These are phyloP conservation scores for Meyerozyma carpophila DNA, from an alignment of 1,139 yeast species.

Conservation along the genomic window DNA sequence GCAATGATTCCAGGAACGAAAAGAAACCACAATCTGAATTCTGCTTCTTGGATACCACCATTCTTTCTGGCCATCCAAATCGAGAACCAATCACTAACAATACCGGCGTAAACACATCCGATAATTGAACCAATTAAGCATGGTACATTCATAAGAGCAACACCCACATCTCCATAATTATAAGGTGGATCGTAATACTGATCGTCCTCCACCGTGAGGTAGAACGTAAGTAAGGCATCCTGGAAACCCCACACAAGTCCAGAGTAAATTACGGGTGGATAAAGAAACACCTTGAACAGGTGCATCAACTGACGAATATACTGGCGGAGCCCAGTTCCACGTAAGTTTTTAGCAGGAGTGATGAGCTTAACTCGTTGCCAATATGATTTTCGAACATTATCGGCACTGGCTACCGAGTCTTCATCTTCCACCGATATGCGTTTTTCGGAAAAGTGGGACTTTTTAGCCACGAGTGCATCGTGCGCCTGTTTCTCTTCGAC, in stretches of 20 bases:
- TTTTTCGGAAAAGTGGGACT: background rate
- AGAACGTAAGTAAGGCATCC: slow-evolving; percentile 33
- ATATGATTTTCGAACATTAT: slow-evolving; percentile 18
- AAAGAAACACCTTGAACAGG: slow-evolving; percentile 25
- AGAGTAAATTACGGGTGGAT: slow-evolving; percentile 30
- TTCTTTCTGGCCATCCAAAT: slow-evolving; percentile 34
- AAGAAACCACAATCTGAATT: slow-evolving; percentile 29
- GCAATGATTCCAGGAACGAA: slow-evolving; percentile 30
- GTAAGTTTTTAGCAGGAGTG: slow-evolving; percentile 17
- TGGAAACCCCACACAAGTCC: slow-evolving; percentile 37
- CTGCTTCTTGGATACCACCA: slow-evolving; percentile 35
- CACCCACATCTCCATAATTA: slow-evolving; percentile 22
- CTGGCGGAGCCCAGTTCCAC: slow-evolving; percentile 21
- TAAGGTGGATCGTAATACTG: slow-evolving; percentile 25
- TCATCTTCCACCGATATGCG: background rate
- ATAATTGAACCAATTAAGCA: slow-evolving; percentile 33
- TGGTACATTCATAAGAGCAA: slow-evolving; percentile 36
- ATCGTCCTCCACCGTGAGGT: slow-evolving; percentile 35
- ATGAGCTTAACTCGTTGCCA: slow-evolving; percentile 20
- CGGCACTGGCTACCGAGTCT: slow-evolving; percentile 6
- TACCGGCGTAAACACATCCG: slow-evolving; percentile 37
- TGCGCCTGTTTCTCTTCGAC: background rate
- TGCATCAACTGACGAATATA: slow-evolving; percentile 21
- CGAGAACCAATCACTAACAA: slow-evolving; percentile 30
- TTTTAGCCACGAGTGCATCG: background rate